Evolutionary conservation across 106 monocot species (phyloP).

Genomic region (Chionographis japonica): DNA sequence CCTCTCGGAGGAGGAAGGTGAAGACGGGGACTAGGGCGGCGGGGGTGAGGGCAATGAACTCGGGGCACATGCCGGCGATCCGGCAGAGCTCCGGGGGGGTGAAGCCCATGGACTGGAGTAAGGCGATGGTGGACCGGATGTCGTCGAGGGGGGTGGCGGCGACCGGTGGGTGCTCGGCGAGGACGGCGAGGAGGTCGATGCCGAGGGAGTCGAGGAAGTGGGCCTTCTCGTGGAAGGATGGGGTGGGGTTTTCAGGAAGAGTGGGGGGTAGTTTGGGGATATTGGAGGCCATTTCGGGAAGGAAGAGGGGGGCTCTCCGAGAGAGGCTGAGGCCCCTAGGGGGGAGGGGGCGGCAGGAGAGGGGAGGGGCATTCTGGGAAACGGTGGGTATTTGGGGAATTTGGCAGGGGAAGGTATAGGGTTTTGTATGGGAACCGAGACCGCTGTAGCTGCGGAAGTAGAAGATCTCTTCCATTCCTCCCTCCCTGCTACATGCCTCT

Average conservation of each 20-base stretch:
- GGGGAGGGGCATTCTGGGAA: conserved; percentile 15
- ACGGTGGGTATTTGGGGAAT: conserved; percentile 8
- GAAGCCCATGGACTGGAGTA: conserved; percentile 53
- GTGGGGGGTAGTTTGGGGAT: neutral
- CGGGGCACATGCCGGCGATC: conserved; percentile 67
- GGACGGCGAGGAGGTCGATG: conserved; percentile 43
- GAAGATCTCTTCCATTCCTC: conserved; percentile 27
- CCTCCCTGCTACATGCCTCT: neutral
- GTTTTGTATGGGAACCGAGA: neutral
- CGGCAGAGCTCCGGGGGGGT: conserved; percentile 54
- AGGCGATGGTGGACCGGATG: conserved; percentile 38
- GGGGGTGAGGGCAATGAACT: conserved; percentile 27
- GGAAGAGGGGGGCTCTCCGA: conserved; percentile 8
- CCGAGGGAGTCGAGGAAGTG: conserved; percentile 66
- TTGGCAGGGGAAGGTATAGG: neutral
- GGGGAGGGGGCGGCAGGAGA: neutral
- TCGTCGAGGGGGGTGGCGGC: conserved; percentile 31
- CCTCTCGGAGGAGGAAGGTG: conserved; percentile 64
- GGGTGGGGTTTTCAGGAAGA: neutral
- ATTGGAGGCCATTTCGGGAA: conserved; percentile 13
- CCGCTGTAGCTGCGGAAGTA: conserved; percentile 3
- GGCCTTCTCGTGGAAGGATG: conserved; percentile 42
- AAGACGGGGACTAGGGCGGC: conserved; percentile 20
- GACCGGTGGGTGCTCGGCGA: conserved; percentile 36
- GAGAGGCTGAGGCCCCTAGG: conserved; percentile 1